These are phyloP conservation scores for Pseudocercospora fuligena DNA, from an alignment of 2,329 filamentous ascomycete species.

Conservation along the genomic window DNA sequence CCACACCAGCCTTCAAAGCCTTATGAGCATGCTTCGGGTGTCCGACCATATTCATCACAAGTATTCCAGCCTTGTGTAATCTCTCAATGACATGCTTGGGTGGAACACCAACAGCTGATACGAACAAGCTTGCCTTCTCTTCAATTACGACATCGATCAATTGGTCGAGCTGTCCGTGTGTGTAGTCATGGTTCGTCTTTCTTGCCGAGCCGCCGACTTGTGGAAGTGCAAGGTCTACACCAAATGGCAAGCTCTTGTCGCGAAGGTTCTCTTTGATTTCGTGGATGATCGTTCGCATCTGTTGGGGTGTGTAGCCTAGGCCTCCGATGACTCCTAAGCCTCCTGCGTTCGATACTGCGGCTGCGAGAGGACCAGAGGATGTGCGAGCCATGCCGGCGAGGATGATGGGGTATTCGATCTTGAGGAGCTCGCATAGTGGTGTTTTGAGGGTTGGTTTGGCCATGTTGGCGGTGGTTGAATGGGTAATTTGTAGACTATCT, in stretches of 20 bases:
- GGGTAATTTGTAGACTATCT: neutral
- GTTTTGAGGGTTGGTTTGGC: conserved; percentile 65
- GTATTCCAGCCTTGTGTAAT: conserved; percentile 77
- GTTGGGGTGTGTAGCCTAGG: conserved; percentile 71
- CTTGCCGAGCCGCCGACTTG: conserved; percentile 83
- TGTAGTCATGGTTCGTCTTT: conserved; percentile 96
- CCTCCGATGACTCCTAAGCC: conserved; percentile 71
- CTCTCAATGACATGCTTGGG: conserved; percentile 73
- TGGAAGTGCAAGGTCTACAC: conserved; percentile 87
- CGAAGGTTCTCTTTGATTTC: conserved; percentile 79
- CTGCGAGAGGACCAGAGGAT: conserved; percentile 76
- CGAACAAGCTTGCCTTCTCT: conserved; percentile 83
- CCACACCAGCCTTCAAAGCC: conserved; percentile 82
- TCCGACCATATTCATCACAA: conserved; percentile 98
- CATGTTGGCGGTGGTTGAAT: conserved; percentile 26
- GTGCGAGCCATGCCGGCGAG: conserved; percentile 93
- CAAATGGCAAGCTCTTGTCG: conserved; percentile 76
- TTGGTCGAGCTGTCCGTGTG: conserved; percentile 83
- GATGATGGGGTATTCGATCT: conserved; percentile 85
- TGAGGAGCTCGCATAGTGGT: conserved; percentile 76
- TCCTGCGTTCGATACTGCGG: conserved; percentile 86
- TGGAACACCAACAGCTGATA: conserved; percentile 86
- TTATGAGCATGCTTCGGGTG: conserved; percentile 90
- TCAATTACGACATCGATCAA: conserved; percentile 85
- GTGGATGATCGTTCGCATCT: conserved; percentile 78